Evolutionary conservation across 225 moss, liverwort and hornwort genomes (phyloP).

Genomic region (Thuidium tamariscinum): DNA sequence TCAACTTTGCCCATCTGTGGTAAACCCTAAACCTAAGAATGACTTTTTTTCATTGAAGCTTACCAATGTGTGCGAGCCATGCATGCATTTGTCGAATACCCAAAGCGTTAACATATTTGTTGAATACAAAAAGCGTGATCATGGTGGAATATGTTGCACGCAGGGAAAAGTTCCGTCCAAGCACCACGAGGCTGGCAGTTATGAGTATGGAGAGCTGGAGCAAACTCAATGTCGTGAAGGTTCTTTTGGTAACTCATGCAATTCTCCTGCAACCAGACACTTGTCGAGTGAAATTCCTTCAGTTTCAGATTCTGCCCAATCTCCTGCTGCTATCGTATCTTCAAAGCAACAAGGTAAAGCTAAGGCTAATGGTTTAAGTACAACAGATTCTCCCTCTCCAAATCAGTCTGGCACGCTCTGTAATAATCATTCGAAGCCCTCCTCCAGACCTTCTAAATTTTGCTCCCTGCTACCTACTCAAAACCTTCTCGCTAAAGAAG

Average conservation of each 20-base stretch:
- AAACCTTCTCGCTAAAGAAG: background rate
- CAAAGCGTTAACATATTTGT: background rate
- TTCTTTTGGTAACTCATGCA: constrained; percentile 25
- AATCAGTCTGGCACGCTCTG: background rate
- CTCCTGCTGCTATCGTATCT: background rate
- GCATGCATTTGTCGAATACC: background rate
- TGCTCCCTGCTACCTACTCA: background rate
- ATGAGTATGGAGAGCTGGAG: constrained; percentile 18
- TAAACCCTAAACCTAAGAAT: background rate
- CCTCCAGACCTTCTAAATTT: background rate
- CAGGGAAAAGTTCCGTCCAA: constrained; percentile 25
- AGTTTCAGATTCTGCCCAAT: background rate
- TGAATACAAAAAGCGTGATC: background rate
- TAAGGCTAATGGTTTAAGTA: background rate
- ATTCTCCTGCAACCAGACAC: background rate
- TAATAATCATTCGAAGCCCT: background rate
- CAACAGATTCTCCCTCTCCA: background rate
- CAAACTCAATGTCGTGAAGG: constrained; percentile 15
- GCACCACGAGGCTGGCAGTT: background rate
- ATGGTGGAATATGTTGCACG: background rate
- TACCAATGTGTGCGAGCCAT: background rate
- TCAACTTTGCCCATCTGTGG: constrained; percentile 2
- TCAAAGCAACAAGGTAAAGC: background rate
- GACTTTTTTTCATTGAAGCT: background rate
- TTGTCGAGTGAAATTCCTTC: background rate